Evolutionary conservation across 371 early-diverging fungal species (phyloP), one percentile per base, ranked within the genome.

Genomic region (Apophysomyces trapeziformis): DNA sequence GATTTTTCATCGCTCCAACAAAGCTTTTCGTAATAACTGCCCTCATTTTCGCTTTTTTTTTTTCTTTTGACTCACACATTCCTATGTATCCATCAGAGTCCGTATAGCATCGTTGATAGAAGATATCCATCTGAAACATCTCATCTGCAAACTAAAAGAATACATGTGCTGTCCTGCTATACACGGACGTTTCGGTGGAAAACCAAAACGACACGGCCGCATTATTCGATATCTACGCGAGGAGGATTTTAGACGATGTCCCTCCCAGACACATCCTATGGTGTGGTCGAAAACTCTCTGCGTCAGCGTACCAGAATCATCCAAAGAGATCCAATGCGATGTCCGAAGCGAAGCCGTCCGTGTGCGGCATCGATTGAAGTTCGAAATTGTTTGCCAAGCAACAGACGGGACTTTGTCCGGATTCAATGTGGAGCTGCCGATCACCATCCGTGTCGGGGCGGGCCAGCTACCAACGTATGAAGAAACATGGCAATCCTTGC

Each of bases 261-360:
- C 9, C 5, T 5, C 21, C 0, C 66, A 59, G 21, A 26, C 39
- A 39, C 50, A 47, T 2, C 56, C 16, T 11, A 43, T 18, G 9
- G 38, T 63, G 12, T 63, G 66, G 66, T 21, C 37, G 16, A 57
- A 66, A 37, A 60, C 60, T 4, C 38, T 60, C 9, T 16, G 26
- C 3, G 35, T 66, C 18, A 21, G 37, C 7, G 60, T 66, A 3
- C 66, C 66, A 6, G 54, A 50, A 50, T 50, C 54, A 50, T 50
- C 54, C 26, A 9, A 14, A 41, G 47, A 16, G 65, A 63, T 65
- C 36, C 50, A 11, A 39, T 73, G 74, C 38, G 74, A 73, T 56
- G 66, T 64, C 2, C 63, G 64, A n/a, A 74, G 74, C 58, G 77
- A 77, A 9, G 67, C 71, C 14, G 73, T 74, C 9, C 56, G 66